A percentile compares a stretch with the other conserved stretches of the same genome.
Conservation (phyloP, 2,329 filamentous ascomycete species). For the Allantophomopsis cytisporea region DNA sequence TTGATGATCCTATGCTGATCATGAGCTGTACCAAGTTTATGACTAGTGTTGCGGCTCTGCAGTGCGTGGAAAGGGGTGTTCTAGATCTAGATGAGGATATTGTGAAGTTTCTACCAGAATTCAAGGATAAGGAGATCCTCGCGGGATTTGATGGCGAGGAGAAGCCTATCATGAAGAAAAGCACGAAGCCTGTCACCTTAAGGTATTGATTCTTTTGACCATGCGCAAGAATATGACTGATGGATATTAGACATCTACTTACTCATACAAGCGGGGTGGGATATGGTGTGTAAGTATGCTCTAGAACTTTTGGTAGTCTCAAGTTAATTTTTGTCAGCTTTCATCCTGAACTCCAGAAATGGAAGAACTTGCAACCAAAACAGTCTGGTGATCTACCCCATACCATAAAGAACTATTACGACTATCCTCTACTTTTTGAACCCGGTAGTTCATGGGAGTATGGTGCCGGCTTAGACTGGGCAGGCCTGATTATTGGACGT, state of each 20-base stretch:
- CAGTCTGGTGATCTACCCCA: too few relatives aligned
- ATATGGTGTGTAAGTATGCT: too few relatives aligned
- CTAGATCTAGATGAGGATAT: conserved; percentile 31
- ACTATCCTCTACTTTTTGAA: conserved; percentile 42
- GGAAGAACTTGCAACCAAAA: too few relatives aligned
- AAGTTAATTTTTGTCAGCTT: too few relatives aligned
- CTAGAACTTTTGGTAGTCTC: too few relatives aligned
- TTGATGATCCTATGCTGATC: too few relatives aligned
- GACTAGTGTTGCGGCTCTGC: conserved; percentile 35
- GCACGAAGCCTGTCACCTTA: conserved; percentile 6
- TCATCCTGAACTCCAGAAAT: too few relatives aligned
- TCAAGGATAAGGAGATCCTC: conserved; percentile 9
- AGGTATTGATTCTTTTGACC: too few relatives aligned
- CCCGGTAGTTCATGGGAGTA: conserved; percentile 51
- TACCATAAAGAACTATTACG: neutral
- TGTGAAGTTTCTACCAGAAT: conserved; percentile 7
- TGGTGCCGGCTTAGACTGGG: conserved; percentile 37
- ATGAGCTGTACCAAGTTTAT: conserved; percentile 30
- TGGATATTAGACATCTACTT: neutral
- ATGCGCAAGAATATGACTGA: too few relatives aligned
- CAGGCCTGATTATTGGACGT: conserved; percentile 32
- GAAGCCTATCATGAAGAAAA: conserved; percentile 5
- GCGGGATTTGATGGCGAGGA: conserved; percentile 7
- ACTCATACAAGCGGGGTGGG: conserved; percentile 12
- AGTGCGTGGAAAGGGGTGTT: conserved; percentile 37